Percentiles rank a stretch among this genome's conserved stretches.
Evolutionary conservation across 768 basidiomycete species (phyloP).

Genomic region (Hygrocybe punicea): DNA sequence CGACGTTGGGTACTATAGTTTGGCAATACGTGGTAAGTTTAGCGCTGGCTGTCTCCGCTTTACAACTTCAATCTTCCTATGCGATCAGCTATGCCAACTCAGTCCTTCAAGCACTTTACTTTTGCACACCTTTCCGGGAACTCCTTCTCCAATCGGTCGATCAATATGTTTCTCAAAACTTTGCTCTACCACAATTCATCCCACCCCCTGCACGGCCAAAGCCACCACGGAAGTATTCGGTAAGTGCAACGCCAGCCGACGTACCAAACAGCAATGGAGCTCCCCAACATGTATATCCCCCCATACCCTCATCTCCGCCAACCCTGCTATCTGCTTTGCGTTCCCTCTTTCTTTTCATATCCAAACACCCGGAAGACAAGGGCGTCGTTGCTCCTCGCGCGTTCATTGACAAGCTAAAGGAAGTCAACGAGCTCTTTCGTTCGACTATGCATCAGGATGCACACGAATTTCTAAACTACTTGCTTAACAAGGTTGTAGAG

Average conservation of each 20-base stretch:
- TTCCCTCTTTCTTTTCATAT: conserved; percentile 84
- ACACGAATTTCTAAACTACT: conserved; percentile 94
- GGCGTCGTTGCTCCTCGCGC: conserved; percentile 87
- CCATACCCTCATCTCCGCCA: conserved; percentile 58
- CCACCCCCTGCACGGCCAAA: conserved; percentile 49
- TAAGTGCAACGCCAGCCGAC: conserved; percentile 26
- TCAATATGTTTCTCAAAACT: conserved; percentile 41
- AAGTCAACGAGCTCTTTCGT: conserved; percentile 87
- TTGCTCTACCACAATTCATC: conserved; percentile 15
- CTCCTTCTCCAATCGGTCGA: conserved; percentile 73
- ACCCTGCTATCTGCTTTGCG: conserved; percentile 90
- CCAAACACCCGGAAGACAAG: conserved; percentile 69
- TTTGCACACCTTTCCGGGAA: conserved; percentile 89
- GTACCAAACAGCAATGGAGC: not conserved
- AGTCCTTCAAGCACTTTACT: conserved; percentile 96
- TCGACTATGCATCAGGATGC: conserved; percentile 96
- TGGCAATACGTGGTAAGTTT: conserved; percentile 87
- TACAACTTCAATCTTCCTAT: conserved; percentile 13
- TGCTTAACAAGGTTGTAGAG: conserved; percentile 90
- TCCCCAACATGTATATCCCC: conserved; percentile 32
- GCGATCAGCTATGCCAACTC: conserved; percentile 88
- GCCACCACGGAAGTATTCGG: conserved; percentile 50
- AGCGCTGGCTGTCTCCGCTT: not conserved
- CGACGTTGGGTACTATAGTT: conserved; percentile 51
- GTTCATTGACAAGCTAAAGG: conserved; percentile 90